phyloP scores from a whole-genome alignment of 257 asterid genomes.

The Solanum chiquidenum region DNA sequence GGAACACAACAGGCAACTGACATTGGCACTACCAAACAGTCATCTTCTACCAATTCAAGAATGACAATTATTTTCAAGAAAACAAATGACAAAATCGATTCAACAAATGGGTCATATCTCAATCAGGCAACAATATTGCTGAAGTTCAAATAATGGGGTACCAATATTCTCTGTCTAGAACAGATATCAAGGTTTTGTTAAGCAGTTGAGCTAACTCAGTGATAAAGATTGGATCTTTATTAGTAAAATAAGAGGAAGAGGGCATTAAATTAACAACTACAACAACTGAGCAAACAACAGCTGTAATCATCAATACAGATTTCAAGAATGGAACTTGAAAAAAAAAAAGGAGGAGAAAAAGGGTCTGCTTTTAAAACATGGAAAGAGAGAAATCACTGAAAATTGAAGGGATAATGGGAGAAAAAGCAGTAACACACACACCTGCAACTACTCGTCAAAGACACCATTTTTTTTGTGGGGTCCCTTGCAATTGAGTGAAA shows the following conservation, averaged over 20 bases:
- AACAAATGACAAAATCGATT: background rate
- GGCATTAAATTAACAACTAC: background rate
- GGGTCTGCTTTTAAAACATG: background rate
- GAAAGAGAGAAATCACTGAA: background rate
- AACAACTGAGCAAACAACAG: background rate
- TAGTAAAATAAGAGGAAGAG: background rate
- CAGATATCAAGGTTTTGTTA: background rate
- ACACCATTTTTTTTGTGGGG: constrained; percentile 3
- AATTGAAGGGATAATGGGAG: background rate
- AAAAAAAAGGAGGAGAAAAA: background rate
- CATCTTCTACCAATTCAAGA: constrained; percentile 8
- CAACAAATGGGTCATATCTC: background rate
- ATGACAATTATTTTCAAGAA: background rate
- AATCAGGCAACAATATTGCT: background rate
- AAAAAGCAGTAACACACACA: constrained; percentile 9
- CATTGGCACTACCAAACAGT: constrained; percentile 50
- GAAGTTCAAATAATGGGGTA: background rate
- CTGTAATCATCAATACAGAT: background rate
- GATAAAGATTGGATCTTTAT: background rate
- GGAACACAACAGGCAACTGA: constrained; percentile 90
- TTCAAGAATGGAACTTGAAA: background rate
- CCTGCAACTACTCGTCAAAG: constrained; percentile 16
- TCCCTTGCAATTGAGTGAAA: background rate
- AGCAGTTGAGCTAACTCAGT: background rate
- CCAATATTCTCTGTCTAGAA: background rate